phyloP scores from a whole-genome alignment of 345 rosid genomes.

The Lepidium sativum region DNA sequence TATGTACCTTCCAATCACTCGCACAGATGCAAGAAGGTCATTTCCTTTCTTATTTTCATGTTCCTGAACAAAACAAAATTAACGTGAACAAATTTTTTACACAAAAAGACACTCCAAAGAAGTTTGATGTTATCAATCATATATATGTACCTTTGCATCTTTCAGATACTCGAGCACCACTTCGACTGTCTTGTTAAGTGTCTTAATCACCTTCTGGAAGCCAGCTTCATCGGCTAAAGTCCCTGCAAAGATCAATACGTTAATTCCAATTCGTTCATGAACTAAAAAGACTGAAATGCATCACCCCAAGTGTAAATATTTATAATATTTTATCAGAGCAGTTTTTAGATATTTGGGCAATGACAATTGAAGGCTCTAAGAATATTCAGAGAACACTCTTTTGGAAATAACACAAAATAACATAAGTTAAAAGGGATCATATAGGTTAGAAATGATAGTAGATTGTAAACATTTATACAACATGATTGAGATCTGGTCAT shows the following conservation, averaged over 20 bases:
- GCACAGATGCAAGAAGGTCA: conserved; percentile 91
- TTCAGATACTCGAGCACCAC: conserved; percentile 67
- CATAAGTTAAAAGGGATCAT: not conserved
- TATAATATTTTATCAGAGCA: not conserved
- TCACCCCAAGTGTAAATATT: not conserved
- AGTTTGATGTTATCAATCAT: not conserved
- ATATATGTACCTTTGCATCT: conserved; percentile 67
- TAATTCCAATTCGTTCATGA: not conserved
- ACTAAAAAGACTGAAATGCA: not conserved
- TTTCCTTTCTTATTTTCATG: conserved; percentile 68
- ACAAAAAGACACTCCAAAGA: conserved; percentile 7
- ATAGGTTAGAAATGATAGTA: not conserved
- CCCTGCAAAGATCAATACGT: conserved; percentile 26
- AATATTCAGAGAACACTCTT: not conserved
- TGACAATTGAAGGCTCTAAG: not conserved
- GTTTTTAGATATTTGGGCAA: not conserved
- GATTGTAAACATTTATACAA: not conserved
- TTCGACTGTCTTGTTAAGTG: conserved; percentile 55
- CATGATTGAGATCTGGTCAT: not conserved
- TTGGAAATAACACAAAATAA: not conserved
- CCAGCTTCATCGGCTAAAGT: conserved; percentile 37
- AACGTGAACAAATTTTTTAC: not conserved
- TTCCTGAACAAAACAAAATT: conserved; percentile 42
- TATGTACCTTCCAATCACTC: conserved; percentile 72
- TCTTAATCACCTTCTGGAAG: conserved; percentile 50